These are phyloP conservation scores for Daldinia loculata DNA, from an alignment of 495 filamentous ascomycete genomes.

Conservation along the genomic window DNA sequence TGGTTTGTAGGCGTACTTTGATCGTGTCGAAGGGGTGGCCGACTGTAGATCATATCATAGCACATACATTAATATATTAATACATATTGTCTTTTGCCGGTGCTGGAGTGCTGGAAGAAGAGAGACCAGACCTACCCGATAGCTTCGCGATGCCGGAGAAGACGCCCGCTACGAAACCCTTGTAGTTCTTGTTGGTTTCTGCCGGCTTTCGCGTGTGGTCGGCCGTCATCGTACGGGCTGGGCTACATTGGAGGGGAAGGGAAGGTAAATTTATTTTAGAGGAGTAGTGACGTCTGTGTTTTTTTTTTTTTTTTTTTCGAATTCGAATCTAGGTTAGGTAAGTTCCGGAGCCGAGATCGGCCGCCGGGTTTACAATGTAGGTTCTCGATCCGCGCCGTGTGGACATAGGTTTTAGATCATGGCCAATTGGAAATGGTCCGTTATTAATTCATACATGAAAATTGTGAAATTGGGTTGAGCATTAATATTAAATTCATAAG, in stretches of 20 bases:
- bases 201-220: conserved; percentile 43
- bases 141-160: conserved; percentile 94
- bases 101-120: too few species aligned
- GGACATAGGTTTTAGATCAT: neutral
- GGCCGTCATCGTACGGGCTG: conserved; percentile 34
- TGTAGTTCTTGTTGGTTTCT: conserved; percentile 65
- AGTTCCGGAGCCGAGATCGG: conserved; percentile 33
- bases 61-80: neutral
- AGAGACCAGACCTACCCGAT: conserved; percentile 68
- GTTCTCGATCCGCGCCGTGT: conserved; percentile 20
- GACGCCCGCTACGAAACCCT: conserved; percentile 92
- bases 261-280: neutral
- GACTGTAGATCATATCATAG: conserved; percentile 41
- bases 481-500: neutral
- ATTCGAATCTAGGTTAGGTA: neutral
- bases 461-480: neutral
- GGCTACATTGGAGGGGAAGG: conserved; percentile 22
- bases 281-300: neutral
- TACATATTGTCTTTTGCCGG: neutral
- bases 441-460: neutral
- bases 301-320: neutral
- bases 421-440: neutral
- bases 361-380: neutral
- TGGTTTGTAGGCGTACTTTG: conserved; percentile 96
- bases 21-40: conserved; percentile 86